A percentile compares a stretch with the other conserved stretches of the same genome.
Conservation (phyloP, 2,329 filamentous ascomycete genomes). For the Colletotrichum liaoningense region DNA sequence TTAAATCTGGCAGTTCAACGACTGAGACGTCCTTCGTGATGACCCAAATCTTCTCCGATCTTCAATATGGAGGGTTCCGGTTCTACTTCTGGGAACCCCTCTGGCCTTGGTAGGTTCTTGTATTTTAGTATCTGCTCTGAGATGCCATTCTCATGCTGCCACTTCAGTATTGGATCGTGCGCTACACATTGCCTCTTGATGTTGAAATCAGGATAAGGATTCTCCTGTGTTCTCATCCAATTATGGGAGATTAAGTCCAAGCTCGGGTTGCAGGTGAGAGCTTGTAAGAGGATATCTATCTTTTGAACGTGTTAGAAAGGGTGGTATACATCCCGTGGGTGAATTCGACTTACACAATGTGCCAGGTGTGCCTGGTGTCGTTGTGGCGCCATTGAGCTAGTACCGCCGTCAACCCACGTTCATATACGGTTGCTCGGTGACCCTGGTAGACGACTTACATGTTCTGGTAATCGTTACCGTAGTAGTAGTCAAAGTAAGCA, state of each 20-base stretch:
- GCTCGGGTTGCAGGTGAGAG: conserved; percentile 24
- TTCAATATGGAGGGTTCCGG: conserved; percentile 19
- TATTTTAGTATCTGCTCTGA: conserved; percentile 23
- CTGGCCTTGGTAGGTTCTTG: conserved; percentile 20
- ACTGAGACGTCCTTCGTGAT: conserved; percentile 17
- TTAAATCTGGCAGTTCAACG: too few species aligned
- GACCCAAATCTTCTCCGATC: conserved; percentile 9
- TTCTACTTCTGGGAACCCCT: conserved; percentile 10
- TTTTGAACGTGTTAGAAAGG: neutral
- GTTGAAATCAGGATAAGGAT: conserved; percentile 31
- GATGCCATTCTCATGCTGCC: conserved; percentile 24
- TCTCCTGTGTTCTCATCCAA: conserved; percentile 31
- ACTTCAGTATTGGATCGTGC: conserved; percentile 14
- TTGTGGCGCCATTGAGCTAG: conserved; percentile 20
- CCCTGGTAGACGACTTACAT: neutral
- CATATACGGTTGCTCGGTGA: too few species aligned
- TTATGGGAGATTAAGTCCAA: conserved; percentile 26
- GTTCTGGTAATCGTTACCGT: conserved; percentile 6
- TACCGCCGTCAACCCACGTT: neutral
- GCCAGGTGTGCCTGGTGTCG: conserved; percentile 23
- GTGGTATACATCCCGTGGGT: neutral
- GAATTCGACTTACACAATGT: neutral
- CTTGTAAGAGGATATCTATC: conserved; percentile 23
- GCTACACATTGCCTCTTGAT: conserved; percentile 32
- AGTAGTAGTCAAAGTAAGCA: conserved; percentile 25